Evolutionary conservation across 1,139 yeast genomes (phyloP).

Genomic region (Sugiyamaella japonica): DNA sequence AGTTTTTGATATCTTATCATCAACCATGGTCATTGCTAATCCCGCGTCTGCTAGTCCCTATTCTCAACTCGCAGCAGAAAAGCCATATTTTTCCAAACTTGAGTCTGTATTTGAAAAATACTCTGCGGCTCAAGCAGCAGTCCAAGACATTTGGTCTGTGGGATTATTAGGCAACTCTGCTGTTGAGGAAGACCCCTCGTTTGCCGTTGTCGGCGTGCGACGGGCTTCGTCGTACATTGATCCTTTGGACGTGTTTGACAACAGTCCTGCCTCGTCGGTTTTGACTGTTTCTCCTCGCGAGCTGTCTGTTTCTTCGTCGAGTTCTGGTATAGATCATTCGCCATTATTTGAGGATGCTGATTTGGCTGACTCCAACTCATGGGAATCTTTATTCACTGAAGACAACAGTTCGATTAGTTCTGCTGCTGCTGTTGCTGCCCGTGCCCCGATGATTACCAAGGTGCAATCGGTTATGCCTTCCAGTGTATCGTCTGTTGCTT

Average conservation of each 20-base stretch:
- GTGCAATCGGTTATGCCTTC: constrained; percentile 1
- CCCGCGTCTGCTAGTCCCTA: constrained; percentile 2
- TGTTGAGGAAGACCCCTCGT: constrained; percentile 21
- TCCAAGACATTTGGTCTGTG: constrained; percentile 30
- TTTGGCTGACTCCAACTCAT: constrained; percentile 34
- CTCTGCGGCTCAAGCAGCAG: constrained; percentile 36
- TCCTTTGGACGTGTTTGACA: constrained; percentile 27
- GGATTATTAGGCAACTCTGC: constrained; percentile 25
- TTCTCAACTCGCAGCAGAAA: constrained; percentile 2
- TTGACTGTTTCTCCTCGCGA: constrained; percentile 40
- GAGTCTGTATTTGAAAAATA: constrained; percentile 38
- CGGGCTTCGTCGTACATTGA: constrained; percentile 24
- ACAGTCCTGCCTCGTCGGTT: constrained; percentile 30
- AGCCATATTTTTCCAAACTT: constrained; percentile 29
- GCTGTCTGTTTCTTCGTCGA: constrained; percentile 28
- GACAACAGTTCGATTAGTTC: constrained; percentile 16
- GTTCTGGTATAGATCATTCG: constrained; percentile 36
- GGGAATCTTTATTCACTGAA: constrained; percentile 39
- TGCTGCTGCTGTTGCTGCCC: not conserved
- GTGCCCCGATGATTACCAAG: constrained; percentile 2
- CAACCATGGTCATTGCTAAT: constrained; percentile 17
- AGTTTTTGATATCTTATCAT: constrained; percentile 11
- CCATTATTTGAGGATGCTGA: constrained; percentile 41
- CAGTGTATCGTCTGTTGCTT: constrained; percentile 1
- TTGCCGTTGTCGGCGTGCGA: constrained; percentile 18